These are phyloP conservation scores for Kurtzmaniella quercitrusa DNA, from an alignment of 1,139 yeast species.

Conservation along the genomic window DNA sequence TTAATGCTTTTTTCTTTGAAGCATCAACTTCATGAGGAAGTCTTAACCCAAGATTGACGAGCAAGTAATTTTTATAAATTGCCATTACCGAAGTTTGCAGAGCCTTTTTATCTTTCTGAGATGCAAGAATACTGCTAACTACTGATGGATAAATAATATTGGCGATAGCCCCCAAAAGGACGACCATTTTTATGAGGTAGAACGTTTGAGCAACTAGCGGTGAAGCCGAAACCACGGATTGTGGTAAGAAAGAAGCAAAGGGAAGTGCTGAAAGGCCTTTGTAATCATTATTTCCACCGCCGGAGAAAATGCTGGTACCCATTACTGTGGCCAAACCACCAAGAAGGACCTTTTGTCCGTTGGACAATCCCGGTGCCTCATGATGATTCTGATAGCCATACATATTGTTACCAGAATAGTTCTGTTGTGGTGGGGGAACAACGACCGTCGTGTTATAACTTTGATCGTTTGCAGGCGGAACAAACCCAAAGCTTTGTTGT, in stretches of 20 bases:
- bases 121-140: conserved; percentile 4
- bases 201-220: conserved; percentile 24
- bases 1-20: conserved; percentile 16
- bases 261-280: conserved; percentile 39
- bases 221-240: conserved; percentile 21
- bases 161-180: conserved; percentile 25
- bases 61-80: conserved; percentile 19
- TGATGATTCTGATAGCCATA: conserved; percentile 4
- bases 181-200: conserved; percentile 21
- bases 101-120: conserved; percentile 5
- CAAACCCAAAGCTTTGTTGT: conserved; percentile 19
- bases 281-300: conserved; percentile 31
- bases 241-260: conserved; percentile 23
- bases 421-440: conserved; percentile 12
- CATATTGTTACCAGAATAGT: conserved; percentile 7
- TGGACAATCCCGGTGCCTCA: conserved; percentile 10
- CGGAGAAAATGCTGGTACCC: conserved; percentile 44
- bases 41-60: conserved; percentile 28
- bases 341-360: conserved; percentile 30
- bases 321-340: conserved; percentile 58
- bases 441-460: conserved; percentile 18
- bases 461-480: conserved; percentile 17
- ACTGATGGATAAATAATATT: conserved; percentile 24
- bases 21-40: conserved; percentile 23
- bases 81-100: conserved; percentile 2